Conservation (phyloP, 805 yeast genomes). For the Candida argentea region DNA sequence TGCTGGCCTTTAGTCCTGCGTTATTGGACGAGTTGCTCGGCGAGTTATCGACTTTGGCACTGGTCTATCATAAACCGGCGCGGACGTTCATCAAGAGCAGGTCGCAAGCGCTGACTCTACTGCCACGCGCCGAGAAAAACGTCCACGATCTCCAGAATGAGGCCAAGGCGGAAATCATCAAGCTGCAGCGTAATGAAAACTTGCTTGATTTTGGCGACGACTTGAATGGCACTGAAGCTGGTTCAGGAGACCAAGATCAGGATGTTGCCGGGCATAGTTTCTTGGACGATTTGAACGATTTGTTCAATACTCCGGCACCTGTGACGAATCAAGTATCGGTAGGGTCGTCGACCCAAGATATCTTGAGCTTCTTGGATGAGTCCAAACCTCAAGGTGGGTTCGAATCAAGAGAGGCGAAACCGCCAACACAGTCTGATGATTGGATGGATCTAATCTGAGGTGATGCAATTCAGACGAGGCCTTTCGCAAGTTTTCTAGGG, state of each 20-base stretch:
- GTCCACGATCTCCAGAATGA: constrained; percentile 69
- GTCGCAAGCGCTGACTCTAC: too few relatives aligned
- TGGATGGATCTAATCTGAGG: too few relatives aligned
- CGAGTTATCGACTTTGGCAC: constrained; percentile 79
- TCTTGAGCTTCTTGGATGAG: constrained; percentile 34
- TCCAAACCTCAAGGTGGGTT: too few relatives aligned
- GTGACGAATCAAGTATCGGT: constrained; percentile 4
- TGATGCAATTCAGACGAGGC: too few relatives aligned
- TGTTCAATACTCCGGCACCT: constrained; percentile 38
- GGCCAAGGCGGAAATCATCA: constrained; percentile 68
- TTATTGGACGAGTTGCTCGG: constrained; percentile 56
- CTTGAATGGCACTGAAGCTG: constrained; percentile 14
- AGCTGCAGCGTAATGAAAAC: constrained; percentile 61
- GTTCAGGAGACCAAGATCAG: constrained; percentile 5
- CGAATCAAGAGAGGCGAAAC: too few relatives aligned
- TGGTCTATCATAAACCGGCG: constrained; percentile 83
- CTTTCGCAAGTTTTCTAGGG: too few relatives aligned
- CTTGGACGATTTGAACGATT: constrained; percentile 67
- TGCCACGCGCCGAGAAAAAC: constrained; percentile 17
- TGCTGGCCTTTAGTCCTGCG: constrained; percentile 60
- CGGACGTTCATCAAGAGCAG: constrained; percentile 37
- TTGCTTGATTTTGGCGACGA: constrained; percentile 79
- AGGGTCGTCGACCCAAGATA: constrained; percentile 27
- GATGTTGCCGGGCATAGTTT: constrained; percentile 25
- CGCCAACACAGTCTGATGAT: too few relatives aligned